Conservation (phyloP, 805 yeast species). For the Barnettozyma wickerhamii region DNA sequence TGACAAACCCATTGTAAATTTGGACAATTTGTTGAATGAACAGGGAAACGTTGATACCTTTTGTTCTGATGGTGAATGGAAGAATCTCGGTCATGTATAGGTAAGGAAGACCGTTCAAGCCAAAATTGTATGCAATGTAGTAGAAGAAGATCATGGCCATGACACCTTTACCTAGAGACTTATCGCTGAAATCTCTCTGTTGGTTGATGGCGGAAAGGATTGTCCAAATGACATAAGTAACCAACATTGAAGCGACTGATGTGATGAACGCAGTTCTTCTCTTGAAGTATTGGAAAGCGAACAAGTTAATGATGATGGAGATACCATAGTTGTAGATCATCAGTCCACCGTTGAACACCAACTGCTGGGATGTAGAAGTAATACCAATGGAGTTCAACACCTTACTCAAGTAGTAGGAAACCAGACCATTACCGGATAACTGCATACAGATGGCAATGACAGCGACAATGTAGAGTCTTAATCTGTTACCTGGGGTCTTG, state of each 20-base stretch:
- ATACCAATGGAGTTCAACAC: constrained; percentile 51
- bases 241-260: constrained; percentile 32
- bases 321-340: constrained; percentile 39
- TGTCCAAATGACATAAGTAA: constrained; percentile 38
- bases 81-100: constrained; percentile 39
- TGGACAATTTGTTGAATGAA: constrained; percentile 17
- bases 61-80: constrained; percentile 28
- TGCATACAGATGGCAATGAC: constrained; percentile 32
- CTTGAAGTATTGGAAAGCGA: constrained; percentile 23
- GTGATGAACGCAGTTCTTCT: constrained; percentile 33
- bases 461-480: constrained; percentile 32
- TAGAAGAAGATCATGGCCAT: constrained; percentile 45
- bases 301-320: constrained; percentile 25
- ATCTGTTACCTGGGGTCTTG: too few species aligned
- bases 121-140: constrained; percentile 36
- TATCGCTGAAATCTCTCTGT: constrained; percentile 34
- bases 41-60: constrained; percentile 20
- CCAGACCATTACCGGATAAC: too few species aligned
- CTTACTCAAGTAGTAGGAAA: constrained; percentile 40
- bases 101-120: constrained; percentile 41
- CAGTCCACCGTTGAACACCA: constrained; percentile 44
- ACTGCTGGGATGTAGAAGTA: constrained; percentile 37
- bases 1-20: constrained; percentile 30
- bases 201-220: constrained; percentile 40
- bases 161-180: constrained; percentile 38